phyloP scores from a whole-genome alignment of 768 basidiomycete species.

The Serendipita indica region DNA sequence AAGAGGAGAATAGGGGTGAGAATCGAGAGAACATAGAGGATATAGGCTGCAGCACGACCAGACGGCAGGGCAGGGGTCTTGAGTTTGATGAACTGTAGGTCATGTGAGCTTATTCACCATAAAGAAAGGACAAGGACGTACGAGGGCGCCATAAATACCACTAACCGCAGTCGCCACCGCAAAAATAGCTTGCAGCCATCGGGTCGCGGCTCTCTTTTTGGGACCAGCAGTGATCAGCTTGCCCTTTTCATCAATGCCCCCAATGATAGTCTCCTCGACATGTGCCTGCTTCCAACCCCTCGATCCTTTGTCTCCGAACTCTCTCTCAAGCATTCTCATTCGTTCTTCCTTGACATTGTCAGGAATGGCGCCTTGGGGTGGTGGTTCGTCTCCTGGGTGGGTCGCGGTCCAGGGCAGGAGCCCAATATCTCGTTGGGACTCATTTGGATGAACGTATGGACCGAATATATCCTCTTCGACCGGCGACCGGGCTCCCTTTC shows the following conservation, averaged over 20 bases:
- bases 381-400: background rate
- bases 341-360: conserved; percentile 48
- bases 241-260: conserved; percentile 44
- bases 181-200: conserved; percentile 36
- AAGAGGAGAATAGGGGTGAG: conserved; percentile 36
- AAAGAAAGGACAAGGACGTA: conserved; percentile 22
- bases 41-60: conserved; percentile 37
- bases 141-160: conserved; percentile 47
- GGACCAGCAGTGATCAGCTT: conserved; percentile 48
- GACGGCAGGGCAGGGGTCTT: conserved; percentile 38
- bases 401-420: conserved; percentile 13
- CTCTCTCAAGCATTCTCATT: conserved; percentile 53
- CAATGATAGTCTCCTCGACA: conserved; percentile 37
- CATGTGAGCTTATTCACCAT: conserved; percentile 11
- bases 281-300: conserved; percentile 24
- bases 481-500: background rate
- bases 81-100: conserved; percentile 39
- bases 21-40: conserved; percentile 43
- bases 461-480: conserved; percentile 1
- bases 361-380: conserved; percentile 4
- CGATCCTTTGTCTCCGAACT: conserved; percentile 34
- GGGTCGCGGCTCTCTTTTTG: conserved; percentile 36
- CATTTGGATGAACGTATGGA: background rate
- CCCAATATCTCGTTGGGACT: conserved; percentile 3
- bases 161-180: conserved; percentile 38